Base-by-base conservation (phyloP, 768 basidiomycete species). In the Strobilomyces confusus region DNA sequence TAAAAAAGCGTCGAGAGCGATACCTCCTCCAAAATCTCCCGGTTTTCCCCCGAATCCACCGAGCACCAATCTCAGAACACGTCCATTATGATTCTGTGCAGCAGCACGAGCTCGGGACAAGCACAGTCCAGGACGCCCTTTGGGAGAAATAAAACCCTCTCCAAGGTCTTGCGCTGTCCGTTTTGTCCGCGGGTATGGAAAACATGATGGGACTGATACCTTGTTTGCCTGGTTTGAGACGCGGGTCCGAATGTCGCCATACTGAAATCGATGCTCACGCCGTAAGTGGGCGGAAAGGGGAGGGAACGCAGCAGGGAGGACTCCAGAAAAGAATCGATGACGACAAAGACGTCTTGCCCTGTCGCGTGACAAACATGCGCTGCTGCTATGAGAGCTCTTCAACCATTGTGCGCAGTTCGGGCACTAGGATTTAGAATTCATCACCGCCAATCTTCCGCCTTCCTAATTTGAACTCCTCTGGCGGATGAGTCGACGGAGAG, bases 331-430 rank as follows among this genome's bases (percentile, higher is more conserved):
- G 50, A 43, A 22, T 44, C 59, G 23, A 64, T 50, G 19, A 38
- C 26, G 12, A 9, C 9, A 32, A 64, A 62, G 5, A 22, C 22
- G 26, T 36, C 50, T 1, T 51, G 36, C 26, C 37, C 14, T 29
- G 64, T 56, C 20, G 45, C 30, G 40, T 63, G 62, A 19, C 58
- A 65, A 29, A 62, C 48, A 25, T 52, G n/a, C n/a, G n/a, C n/a
- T n/a, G n/a, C n/a, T n/a, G n/a, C n/a, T n/a, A n/a, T n/a, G n/a
- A 53, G 30, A 58, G 55, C 36, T 57, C 55, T 15, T 51, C 59
- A 20, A 65, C 40, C 11, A 63, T 51, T 2, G 59, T 52, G 30
- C 59, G 59, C 29, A 64, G 55, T 23, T 64, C 57, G 36, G 56
- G 50, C 14, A 53, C 50, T 2, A 53, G 58, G 19, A 56, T 34